Base-by-base conservation (phyloP, 345 rosid genomes). In the Nephelium lappaceum region DNA sequence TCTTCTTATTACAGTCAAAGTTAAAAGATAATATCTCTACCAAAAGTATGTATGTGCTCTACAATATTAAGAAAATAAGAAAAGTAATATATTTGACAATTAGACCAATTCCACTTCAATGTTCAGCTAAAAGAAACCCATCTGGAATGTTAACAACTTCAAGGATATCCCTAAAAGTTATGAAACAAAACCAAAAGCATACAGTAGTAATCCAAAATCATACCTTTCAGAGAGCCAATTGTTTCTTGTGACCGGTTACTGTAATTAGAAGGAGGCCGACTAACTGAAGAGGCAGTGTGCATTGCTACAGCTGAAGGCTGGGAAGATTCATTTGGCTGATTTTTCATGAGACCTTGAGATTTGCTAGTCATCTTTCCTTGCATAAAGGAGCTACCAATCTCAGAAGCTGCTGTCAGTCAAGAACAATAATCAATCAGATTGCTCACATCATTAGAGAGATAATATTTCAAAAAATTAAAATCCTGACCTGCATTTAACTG, bases 231-330 rank as follows among this genome's bases (percentile, higher is more conserved):
- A 67, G 87, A 71, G 76, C 93, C 94, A 78, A 77, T 75, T 69
- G 81, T 75, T 81, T 87, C 95, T 82, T 89, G 96, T 11, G 95
- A 84, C 63, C 93, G 88, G 80, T 79, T 89, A 84, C 85, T 83
- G 84, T 93, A 89, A 84, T 91, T 93, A 66, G 97, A 91, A 61
- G 95, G 84, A 80, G 95, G 95, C 71, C 94, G 87, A 77, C 93
- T 93, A 45, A 82, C 81, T 15, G 92, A 88, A 82, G 95, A 85
- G 73, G 90, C 86, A 79, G 84, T 83, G 42, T 88, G 92, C 79
- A 78, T 78, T 81, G 93, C 81, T 51, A 84, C 78, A 78, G 86
- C 85, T 77, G 88, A 81, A 42, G 87, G 82, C 69, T 79, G 93
- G 77, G 88, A 82, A 80, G 91, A 67, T 60, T 92, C 95, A 74